phyloP scores from a whole-genome alignment of 768 basidiomycete species.

The Trametes meyenii region DNA sequence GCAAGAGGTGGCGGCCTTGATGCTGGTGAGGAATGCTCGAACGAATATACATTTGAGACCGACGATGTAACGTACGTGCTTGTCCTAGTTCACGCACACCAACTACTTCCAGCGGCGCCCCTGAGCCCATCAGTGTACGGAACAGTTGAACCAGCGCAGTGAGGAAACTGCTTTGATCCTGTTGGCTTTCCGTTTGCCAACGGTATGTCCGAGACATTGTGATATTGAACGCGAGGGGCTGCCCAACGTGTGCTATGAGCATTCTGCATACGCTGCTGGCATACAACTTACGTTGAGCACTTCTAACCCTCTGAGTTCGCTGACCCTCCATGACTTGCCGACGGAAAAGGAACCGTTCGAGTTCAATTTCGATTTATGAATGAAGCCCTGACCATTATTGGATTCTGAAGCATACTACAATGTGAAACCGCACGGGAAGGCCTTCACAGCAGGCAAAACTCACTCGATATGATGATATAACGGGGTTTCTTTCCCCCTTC shows the following conservation, averaged over 20 bases:
- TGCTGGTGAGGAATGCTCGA: conserved; percentile 22
- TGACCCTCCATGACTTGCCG: conserved; percentile 92
- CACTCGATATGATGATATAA: conserved; percentile 90
- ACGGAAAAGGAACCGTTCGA: conserved; percentile 94
- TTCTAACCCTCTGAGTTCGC: conserved; percentile 80
- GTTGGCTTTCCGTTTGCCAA: conserved; percentile 81
- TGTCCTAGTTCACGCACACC: conserved; percentile 53
- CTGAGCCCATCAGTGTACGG: conserved; percentile 39
- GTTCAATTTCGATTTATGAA: conserved; percentile 98
- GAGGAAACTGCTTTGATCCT: conserved; percentile 77
- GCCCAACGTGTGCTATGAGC: conserved; percentile 12
- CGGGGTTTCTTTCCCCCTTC: conserved; percentile 79
- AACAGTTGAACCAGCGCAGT: conserved; percentile 66
- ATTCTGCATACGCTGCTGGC: neutral
- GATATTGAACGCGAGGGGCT: conserved; percentile 75
- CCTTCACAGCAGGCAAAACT: conserved; percentile 41
- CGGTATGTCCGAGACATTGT: conserved; percentile 87
- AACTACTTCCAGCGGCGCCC: conserved; percentile 55
- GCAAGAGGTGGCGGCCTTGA: conserved; percentile 24
- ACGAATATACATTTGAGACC: conserved; percentile 2
- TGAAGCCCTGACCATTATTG: conserved; percentile 61
- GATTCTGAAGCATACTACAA: conserved; percentile 49
- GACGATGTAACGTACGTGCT: conserved; percentile 20
- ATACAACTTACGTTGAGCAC: conserved; percentile 64
- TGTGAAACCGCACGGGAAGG: neutral